Conservation (phyloP, 2,329 filamentous ascomycete genomes). For the Lasiodiplodia sp. region DNA sequence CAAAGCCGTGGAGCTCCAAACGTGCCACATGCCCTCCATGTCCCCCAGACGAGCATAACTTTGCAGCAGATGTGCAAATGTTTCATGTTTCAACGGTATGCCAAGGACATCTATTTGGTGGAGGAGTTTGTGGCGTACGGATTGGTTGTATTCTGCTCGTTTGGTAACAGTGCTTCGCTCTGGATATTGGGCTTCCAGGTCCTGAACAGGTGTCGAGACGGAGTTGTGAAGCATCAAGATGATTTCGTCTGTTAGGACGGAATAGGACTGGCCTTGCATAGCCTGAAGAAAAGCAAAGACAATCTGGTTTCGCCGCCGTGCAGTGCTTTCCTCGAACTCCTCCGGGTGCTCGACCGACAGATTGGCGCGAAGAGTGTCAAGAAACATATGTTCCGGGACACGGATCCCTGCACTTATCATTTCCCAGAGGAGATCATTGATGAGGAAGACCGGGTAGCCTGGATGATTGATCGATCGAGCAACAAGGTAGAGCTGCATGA, state of each 20-base stretch:
- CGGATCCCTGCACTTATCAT: slow-evolving; percentile 22
- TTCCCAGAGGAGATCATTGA: slow-evolving; percentile 10
- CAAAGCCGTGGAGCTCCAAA: slow-evolving; percentile 64
- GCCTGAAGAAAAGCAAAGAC: slow-evolving; percentile 42
- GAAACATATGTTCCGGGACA: slow-evolving; percentile 20
- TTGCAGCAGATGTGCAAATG: slow-evolving; percentile 42
- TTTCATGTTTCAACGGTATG: slow-evolving; percentile 42
- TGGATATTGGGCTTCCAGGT: slow-evolving; percentile 2
- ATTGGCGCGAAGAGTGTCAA: slow-evolving; percentile 5
- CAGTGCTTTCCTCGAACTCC: background rate
- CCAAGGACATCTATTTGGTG: slow-evolving; percentile 30
- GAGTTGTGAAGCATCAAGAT: slow-evolving; percentile 53
- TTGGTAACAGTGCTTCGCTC: slow-evolving; percentile 10
- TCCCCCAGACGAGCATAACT: slow-evolving; percentile 56
- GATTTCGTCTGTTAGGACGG: slow-evolving; percentile 55
- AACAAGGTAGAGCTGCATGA: slow-evolving; percentile 19
- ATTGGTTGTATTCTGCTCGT: slow-evolving; percentile 4
- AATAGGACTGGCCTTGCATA: slow-evolving; percentile 42
- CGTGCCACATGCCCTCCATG: slow-evolving; percentile 67
- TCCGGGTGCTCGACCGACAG: slow-evolving; percentile 12
- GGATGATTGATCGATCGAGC: slow-evolving; percentile 12
- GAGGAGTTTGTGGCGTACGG: slow-evolving; percentile 20
- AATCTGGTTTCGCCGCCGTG: background rate
- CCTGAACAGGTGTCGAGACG: slow-evolving; percentile 14
- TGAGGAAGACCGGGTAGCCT: slow-evolving; percentile 1